These are phyloP conservation scores for Trichoderma sp. DNA, from an alignment of 2,329 filamentous ascomycete genomes.

Conservation along the genomic window DNA sequence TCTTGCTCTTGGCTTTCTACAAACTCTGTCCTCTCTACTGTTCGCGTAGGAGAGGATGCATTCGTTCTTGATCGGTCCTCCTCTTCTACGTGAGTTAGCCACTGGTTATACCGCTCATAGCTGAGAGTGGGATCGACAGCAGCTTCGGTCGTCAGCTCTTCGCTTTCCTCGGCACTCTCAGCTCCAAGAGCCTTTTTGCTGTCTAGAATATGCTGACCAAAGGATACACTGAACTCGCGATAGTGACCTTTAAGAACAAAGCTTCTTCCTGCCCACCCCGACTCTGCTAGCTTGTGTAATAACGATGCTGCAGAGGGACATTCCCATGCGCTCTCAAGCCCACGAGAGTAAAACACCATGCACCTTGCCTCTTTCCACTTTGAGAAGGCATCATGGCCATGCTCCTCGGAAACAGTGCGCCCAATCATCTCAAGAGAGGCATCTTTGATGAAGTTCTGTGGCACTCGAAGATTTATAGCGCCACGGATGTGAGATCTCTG, in stretches of 20 bases:
- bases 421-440: conserved; percentile 55
- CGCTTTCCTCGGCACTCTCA: conserved; percentile 37
- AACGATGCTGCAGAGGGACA: conserved; percentile 52
- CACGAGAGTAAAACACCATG: conserved; percentile 56
- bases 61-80: conserved; percentile 45
- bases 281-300: conserved; percentile 46
- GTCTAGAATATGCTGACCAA: conserved; percentile 52
- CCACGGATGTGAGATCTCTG: conserved; percentile 54
- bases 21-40: conserved; percentile 44
- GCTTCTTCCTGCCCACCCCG: conserved; percentile 53
- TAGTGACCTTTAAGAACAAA: conserved; percentile 60
- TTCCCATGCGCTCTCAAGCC: conserved; percentile 53
- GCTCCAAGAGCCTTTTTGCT: conserved; percentile 45
- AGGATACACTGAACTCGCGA: conserved; percentile 56
- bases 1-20: conserved; percentile 50
- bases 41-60: conserved; percentile 43
- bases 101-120: conserved; percentile 46
- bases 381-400: conserved; percentile 49
- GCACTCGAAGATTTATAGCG: conserved; percentile 55
- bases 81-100: conserved; percentile 47
- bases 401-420: conserved; percentile 51
- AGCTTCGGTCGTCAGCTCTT: not conserved
- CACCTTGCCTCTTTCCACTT: conserved; percentile 51
- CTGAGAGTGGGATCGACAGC: conserved; percentile 32
- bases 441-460: conserved; percentile 50